Base-by-base conservation (phyloP, 768 basidiomycete species). In the Tricholoma matsutake region DNA sequence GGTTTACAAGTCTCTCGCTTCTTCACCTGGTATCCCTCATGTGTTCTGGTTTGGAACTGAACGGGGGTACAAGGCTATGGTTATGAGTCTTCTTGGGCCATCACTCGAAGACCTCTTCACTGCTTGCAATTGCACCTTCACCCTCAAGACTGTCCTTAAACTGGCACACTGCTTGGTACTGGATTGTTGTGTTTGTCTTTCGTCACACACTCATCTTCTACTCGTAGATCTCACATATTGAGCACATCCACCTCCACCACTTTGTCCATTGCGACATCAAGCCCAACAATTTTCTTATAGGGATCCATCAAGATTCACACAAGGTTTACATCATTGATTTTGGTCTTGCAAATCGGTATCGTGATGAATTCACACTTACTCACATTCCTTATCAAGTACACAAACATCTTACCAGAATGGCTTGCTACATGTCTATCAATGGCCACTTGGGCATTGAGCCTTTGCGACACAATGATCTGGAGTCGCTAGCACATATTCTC, bases 391-490 rank as follows among this genome's bases (percentile, higher is more conserved):
- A 55, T 39, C 22, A 25, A 25, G 22, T 25, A 25, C 22, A 25
- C 3, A 25, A 25, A 3, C 22, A 25, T 25, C 22, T 25, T 25
- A 25, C 22, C 3, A 3, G 22, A 25, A 25, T 25, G 22, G 22
- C 22, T 25, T 3, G 3, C 22, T 25, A 25, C 22, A 25, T 25
- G 22, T 25, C 22, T 25, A 25, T 25, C 3, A 25, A 25, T 25
- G 22, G 22, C 9, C 22, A 41, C n/a, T 41, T 91, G 71, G 91
- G 91, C 63, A 88, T 92, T 54, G 86, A 92, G 78, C 88, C 91
- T 72, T 96, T 94, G 18, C 86, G 96, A 64, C 83, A 96, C 67
- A 96, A 99, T 72, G 96, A 99, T 73, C 75, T 99, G 31, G 96
- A 99, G 76, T 96, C 94, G 35, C 78, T 99, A 29, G 96, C 96